phyloP scores from a whole-genome alignment of 2,329 filamentous ascomycete genomes.

The Colletotrichum navitas region DNA sequence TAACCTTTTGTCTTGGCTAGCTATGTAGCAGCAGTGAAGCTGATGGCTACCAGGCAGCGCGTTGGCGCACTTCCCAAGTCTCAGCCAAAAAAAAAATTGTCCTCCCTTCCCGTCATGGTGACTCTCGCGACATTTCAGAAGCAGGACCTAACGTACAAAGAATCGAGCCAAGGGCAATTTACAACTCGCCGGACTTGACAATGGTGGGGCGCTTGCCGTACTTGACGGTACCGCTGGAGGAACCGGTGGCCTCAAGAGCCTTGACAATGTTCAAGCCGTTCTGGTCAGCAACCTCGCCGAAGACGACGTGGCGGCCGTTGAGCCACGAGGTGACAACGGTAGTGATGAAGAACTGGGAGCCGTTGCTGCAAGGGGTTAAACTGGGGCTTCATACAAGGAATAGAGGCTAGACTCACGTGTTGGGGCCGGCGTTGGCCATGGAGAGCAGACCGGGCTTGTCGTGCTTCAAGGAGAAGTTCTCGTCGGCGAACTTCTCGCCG shows the following conservation, averaged over 20 bases:
- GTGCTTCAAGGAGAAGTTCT: constrained; percentile 89
- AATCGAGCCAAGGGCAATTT: constrained; percentile 47
- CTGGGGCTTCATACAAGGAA: not conserved
- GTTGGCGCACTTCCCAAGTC: constrained; percentile 29
- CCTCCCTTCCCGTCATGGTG: constrained; percentile 14
- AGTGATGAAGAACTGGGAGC: constrained; percentile 98
- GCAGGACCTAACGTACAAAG: constrained; percentile 44
- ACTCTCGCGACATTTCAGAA: constrained; percentile 30
- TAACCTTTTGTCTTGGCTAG: constrained; percentile 40
- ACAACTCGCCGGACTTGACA: constrained; percentile 63
- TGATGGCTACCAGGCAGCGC: constrained; percentile 24
- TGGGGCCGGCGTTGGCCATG: constrained; percentile 95
- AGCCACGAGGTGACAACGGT: constrained; percentile 91
- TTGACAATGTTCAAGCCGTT: constrained; percentile 66
- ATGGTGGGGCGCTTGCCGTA: constrained; percentile 71
- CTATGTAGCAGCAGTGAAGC: constrained; percentile 24
- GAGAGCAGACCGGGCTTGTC: constrained; percentile 82
- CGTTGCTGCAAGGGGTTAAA: constrained; percentile 77
- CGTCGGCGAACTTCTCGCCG: constrained; percentile 92
- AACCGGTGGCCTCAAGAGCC: constrained; percentile 72
- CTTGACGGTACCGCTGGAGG: constrained; percentile 66
- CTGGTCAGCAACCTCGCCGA: constrained; percentile 76
- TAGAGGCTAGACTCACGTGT: constrained; percentile 74
- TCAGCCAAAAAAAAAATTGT: constrained; percentile 17
- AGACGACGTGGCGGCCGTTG: constrained; percentile 86